These are phyloP conservation scores for Alternaria atra DNA, from an alignment of 2,329 filamentous ascomycete genomes.

Conservation along the genomic window DNA sequence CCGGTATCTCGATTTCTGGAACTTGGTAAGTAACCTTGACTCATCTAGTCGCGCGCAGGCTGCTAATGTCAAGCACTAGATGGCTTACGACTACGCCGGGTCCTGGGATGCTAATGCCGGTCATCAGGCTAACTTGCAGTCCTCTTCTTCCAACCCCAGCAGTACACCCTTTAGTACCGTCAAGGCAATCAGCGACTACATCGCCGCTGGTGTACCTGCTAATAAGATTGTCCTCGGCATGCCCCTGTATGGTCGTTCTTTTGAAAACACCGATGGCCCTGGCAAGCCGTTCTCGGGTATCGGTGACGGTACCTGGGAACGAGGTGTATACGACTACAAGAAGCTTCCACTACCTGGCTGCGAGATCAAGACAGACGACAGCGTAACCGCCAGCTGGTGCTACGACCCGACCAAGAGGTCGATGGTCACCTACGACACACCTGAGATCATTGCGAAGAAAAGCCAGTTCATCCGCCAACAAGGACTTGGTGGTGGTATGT, in stretches of 20 bases:
- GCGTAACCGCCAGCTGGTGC: conserved; percentile 40
- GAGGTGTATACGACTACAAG: conserved; percentile 51
- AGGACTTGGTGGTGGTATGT: conserved; percentile 51
- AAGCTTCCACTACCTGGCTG: conserved; percentile 42
- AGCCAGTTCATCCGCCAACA: conserved; percentile 31
- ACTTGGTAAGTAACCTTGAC: conserved; percentile 51
- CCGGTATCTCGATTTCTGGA: conserved; percentile 61
- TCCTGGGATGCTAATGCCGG: conserved; percentile 47
- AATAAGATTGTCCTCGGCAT: conserved; percentile 50
- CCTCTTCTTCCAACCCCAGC: conserved; percentile 34
- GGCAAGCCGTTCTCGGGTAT: conserved; percentile 42
- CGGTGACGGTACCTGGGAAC: conserved; percentile 47
- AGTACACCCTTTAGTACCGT: conserved; percentile 48
- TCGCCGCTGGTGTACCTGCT: conserved; percentile 40
- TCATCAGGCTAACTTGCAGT: conserved; percentile 45
- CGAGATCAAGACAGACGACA: conserved; percentile 29
- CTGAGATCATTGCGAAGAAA: conserved; percentile 43
- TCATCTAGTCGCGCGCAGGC: no score
- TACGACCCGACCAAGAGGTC: conserved; percentile 37
- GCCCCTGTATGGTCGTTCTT: conserved; percentile 50
- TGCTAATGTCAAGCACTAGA: conserved; percentile 47
- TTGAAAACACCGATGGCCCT: conserved; percentile 47
- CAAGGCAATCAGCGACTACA: conserved; percentile 45
- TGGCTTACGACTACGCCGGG: conserved; percentile 81
- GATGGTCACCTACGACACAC: conserved; percentile 49